Evolutionary conservation across 2,329 filamentous ascomycete genomes (phyloP).

Genomic region (Claviceps lovelessii): DNA sequence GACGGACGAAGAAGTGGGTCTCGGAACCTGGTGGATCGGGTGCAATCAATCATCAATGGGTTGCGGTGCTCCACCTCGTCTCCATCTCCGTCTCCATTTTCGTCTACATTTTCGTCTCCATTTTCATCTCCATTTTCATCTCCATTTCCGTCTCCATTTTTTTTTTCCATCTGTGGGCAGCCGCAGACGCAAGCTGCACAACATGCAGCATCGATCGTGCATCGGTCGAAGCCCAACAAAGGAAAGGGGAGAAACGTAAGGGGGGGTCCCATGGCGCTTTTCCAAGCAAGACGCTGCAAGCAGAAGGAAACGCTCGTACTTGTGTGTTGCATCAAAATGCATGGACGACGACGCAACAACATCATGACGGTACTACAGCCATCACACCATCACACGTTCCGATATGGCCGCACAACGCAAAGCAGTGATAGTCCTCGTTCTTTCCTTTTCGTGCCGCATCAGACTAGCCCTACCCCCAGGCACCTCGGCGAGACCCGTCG

Average conservation of each 20-base stretch:
- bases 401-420: too few species aligned
- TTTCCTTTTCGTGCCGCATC: too few species aligned
- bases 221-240: background rate
- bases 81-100: too few species aligned
- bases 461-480: too few species aligned
- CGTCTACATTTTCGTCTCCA: background rate
- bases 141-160: background rate
- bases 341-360: background rate
- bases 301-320: background rate
- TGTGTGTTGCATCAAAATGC: background rate
- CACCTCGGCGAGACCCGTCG: too few species aligned
- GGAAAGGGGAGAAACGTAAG: background rate
- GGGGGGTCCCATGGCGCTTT: background rate
- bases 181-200: background rate
- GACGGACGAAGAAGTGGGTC: background rate
- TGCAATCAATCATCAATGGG: too few species aligned
- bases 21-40: too few species aligned
- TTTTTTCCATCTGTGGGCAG: too few species aligned
- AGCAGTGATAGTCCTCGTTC: too few species aligned
- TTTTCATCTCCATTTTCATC: background rate
- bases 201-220: background rate
- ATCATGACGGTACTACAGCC: background rate
- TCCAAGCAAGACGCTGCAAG: background rate
- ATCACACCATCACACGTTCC: too few species aligned
- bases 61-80: too few species aligned